A percentile compares a stretch with the other conserved stretches of the same genome.
phyloP scores from a whole-genome alignment of 2,329 filamentous ascomycete genomes.

The Aureobasidium sp. region DNA sequence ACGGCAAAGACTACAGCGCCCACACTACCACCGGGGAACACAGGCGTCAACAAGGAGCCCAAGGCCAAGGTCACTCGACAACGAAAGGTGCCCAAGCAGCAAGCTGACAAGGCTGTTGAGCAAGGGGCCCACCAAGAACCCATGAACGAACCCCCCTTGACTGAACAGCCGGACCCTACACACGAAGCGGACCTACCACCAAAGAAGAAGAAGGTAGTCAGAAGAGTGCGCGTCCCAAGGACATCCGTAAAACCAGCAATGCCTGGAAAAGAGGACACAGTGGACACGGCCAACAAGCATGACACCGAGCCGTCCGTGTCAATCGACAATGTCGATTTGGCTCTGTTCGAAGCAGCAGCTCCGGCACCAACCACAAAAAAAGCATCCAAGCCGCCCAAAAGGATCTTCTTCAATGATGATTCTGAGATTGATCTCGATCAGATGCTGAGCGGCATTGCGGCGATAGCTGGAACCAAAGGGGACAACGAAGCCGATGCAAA shows the following conservation, averaged over 20 bases:
- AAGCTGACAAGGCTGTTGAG: neutral
- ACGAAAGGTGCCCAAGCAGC: neutral
- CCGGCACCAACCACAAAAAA: neutral
- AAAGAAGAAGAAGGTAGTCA: neutral
- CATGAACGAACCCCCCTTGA: neutral
- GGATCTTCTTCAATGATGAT: neutral
- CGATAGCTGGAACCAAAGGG: neutral
- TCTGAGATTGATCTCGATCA: constrained; percentile 4
- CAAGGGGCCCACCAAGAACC: neutral
- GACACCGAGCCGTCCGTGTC: neutral
- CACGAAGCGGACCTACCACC: neutral
- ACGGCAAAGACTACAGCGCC: neutral
- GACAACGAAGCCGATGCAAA: neutral
- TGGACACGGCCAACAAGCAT: neutral
- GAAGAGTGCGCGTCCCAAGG: neutral
- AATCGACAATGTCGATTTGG: neutral
- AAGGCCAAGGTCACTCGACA: neutral
- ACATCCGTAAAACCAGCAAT: neutral
- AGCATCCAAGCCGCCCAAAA: neutral
- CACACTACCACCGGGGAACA: neutral
- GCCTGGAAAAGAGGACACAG: neutral
- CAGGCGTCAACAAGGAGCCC: neutral
- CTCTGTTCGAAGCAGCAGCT: neutral
- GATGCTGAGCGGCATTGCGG: constrained; percentile 3
- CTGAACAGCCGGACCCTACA: neutral